Evolutionary conservation across 2,329 filamentous ascomycete species (phyloP).

Genomic region (Macrophomina phaseolina): DNA sequence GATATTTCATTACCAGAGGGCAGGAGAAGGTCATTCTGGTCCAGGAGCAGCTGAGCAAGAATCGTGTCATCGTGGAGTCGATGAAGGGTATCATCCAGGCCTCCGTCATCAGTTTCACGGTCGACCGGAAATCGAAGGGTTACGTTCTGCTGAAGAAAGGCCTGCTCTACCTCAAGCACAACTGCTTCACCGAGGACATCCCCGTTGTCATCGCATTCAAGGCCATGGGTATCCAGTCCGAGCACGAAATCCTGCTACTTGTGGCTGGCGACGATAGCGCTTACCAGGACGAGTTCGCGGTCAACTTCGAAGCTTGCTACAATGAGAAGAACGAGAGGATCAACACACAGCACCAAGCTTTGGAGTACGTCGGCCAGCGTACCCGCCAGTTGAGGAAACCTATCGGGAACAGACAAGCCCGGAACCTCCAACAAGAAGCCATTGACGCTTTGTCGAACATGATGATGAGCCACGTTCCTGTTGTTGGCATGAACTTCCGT

Average conservation of each 20-base stretch:
- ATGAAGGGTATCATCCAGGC: slow-evolving; percentile 95
- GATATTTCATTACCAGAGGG: slow-evolving; percentile 96
- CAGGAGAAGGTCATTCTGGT: slow-evolving; percentile 99
- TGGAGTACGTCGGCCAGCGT: slow-evolving; percentile 87
- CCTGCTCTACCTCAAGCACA: slow-evolving; percentile 86
- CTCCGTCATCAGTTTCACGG: slow-evolving; percentile 94
- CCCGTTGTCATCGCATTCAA: slow-evolving; percentile 93
- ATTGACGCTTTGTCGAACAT: slow-evolving; percentile 91
- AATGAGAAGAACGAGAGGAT: slow-evolving; percentile 68
- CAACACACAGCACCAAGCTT: slow-evolving; percentile 90
- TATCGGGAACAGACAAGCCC: slow-evolving; percentile 59
- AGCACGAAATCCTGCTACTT: slow-evolving; percentile 92
- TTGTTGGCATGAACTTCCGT: slow-evolving; percentile 89
- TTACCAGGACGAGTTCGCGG: slow-evolving; percentile 93
- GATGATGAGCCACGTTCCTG: slow-evolving; percentile 92
- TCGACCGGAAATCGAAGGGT: slow-evolving; percentile 97
- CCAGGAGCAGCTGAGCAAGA: slow-evolving; percentile 98
- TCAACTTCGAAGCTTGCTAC: slow-evolving; percentile 92
- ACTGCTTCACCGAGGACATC: slow-evolving; percentile 90
- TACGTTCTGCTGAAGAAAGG: slow-evolving; percentile 96
- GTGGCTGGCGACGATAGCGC: slow-evolving; percentile 84
- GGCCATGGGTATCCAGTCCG: slow-evolving; percentile 89
- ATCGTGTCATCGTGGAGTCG: slow-evolving; percentile 95
- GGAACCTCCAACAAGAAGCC: slow-evolving; percentile 88
- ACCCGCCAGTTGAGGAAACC: slow-evolving; percentile 83